Base-by-base conservation (phyloP, 176 grass and related monocot genomes). In the Rhynchospora breviuscula region DNA sequence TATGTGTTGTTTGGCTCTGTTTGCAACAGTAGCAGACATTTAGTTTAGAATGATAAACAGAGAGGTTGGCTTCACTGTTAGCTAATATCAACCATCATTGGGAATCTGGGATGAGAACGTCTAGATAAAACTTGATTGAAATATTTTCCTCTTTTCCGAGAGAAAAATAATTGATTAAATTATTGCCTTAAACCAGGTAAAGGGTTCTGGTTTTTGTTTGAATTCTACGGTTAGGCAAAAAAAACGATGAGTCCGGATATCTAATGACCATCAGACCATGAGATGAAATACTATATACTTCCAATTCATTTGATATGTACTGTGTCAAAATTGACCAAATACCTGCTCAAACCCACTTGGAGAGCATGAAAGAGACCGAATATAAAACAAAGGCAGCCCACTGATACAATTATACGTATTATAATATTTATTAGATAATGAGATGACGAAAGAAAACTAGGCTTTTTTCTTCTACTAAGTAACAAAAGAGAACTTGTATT, bases 311-410 rank as follows among this genome's bases (percentile, higher is more conserved):
- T 47, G 7, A n/a, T 46, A 19, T 46, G 1, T 47, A 10, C 5
- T 45, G 44, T 10, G 46, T 14, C 71, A 25, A 29, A 21, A 53
- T 35, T 31, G 23, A 78, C 73, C 51, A 57, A 18, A 78, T 78
- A 78, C 49, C 49, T 77, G 13, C 6, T 13, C 11, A 77, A 23
- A 56, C 13, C 67, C 73, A 56, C 51, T 78, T 17, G 49, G 7
- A 17, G 49, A 57, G 5, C 54, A 78, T 52, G 73, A 57, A 78
- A 78, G 73, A 15, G 48, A 77, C 56, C 4, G 49, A 78, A 78
- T 17, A 33, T 3, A 54, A 78, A 78, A 78, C 73, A 78, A 78
- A 31, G 22, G 51, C 73, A 31, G 14, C 73, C 73, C 73, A 78
- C 73, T 57, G 51, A 56, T 8, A 52, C 51, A 78, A 7, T 29